A percentile compares a stretch with the other conserved stretches of the same genome.
phyloP scores from a whole-genome alignment of 2,329 filamentous ascomycete species.

The Scedosporium boydii region DNA sequence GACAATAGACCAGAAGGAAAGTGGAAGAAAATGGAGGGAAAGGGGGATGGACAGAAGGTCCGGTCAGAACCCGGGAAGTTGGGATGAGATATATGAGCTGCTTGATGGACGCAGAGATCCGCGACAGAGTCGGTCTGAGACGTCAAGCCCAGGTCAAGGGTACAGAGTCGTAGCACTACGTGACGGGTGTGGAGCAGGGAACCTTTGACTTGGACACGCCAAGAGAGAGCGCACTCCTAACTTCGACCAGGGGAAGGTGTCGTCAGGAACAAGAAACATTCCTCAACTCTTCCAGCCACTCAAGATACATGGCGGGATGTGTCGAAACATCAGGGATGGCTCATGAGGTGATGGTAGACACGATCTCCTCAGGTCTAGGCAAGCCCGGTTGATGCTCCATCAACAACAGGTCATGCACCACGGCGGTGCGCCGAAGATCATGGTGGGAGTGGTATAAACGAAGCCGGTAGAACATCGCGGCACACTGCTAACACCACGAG shows the following conservation, averaged over 20 bases:
- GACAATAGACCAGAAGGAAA: not conserved
- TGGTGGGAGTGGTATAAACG: not conserved
- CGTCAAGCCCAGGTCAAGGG: not conserved
- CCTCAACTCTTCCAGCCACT: not conserved
- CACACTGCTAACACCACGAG: not conserved
- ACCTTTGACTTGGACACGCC: not conserved
- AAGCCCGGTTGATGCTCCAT: constrained; percentile 5
- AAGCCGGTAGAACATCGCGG: not conserved
- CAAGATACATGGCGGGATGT: not conserved
- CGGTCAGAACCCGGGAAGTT: constrained; percentile 4
- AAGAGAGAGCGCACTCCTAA: not conserved
- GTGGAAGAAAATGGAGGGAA: not conserved
- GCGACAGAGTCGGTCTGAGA: constrained; percentile 7
- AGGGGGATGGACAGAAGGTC: not conserved
- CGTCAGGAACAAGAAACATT: constrained; percentile 3
- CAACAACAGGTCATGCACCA: not conserved
- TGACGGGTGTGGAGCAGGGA: not conserved
- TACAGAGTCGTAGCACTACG: not conserved
- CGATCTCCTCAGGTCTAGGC: not conserved
- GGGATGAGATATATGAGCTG: constrained; percentile 5
- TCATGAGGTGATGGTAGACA: not conserved
- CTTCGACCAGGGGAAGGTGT: not conserved
- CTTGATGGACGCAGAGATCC: constrained; percentile 7
- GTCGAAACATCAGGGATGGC: constrained; percentile 1
- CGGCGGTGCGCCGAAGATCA: constrained; percentile 4